Conservation (phyloP, 2,329 filamentous ascomycete species). For the Trichoderma hamatum region DNA sequence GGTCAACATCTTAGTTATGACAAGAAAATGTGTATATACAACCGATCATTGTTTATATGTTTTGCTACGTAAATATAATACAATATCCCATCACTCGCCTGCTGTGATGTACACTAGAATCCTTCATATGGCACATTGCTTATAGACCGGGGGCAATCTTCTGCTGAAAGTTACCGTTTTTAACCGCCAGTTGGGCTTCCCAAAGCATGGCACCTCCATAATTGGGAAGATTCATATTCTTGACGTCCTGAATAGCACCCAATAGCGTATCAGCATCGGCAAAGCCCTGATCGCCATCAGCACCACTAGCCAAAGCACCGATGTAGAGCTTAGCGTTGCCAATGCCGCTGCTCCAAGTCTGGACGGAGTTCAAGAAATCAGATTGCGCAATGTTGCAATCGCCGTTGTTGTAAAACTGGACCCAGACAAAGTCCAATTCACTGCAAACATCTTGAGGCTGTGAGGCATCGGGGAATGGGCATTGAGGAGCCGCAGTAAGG, state of each 20-base stretch:
- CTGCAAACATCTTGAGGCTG: conserved; percentile 40
- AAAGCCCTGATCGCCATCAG: conserved; percentile 58
- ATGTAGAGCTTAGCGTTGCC: conserved; percentile 61
- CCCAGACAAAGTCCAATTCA: conserved; percentile 55
- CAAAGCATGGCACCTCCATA: conserved; percentile 70
- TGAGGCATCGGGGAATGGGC: conserved; percentile 61
- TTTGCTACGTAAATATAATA: neutral
- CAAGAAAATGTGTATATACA: neutral
- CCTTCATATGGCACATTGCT: neutral
- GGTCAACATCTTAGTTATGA: neutral
- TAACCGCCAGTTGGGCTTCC: conserved; percentile 62
- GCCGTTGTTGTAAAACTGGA: conserved; percentile 70
- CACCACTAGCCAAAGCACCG: conserved; percentile 58
- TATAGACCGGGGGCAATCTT: neutral
- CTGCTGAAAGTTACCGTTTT: conserved; percentile 50
- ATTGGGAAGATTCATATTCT: conserved; percentile 56
- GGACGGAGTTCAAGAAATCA: conserved; percentile 64
- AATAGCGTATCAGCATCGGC: conserved; percentile 46
- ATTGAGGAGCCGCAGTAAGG: conserved; percentile 40
- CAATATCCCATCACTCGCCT: neutral
- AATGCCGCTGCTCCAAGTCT: conserved; percentile 65
- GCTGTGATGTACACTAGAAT: neutral
- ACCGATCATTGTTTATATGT: neutral
- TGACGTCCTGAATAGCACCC: conserved; percentile 50
- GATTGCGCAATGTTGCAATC: conserved; percentile 57